Evolutionary conservation across 148 eudicot species (phyloP).

Genomic region (Salicornia ramosissima): DNA sequence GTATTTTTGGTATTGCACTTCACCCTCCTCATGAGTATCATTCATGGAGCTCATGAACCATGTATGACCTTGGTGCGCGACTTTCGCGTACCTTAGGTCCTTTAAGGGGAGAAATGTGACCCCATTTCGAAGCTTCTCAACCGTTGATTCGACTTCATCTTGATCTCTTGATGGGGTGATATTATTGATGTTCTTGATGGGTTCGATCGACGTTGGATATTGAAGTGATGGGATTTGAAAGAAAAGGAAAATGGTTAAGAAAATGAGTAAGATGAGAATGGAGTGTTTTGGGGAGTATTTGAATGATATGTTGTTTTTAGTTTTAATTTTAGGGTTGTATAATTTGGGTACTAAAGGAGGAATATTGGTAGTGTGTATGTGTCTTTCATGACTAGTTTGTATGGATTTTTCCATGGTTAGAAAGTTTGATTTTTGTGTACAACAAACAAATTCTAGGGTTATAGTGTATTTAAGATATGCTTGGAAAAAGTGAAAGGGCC

Average conservation of each 20-base stretch:
- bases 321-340: constrained; percentile 26
- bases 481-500: too few species aligned
- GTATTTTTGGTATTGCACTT: constrained; percentile 57
- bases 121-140: constrained; percentile 37
- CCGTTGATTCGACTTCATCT: not conserved
- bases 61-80: constrained; percentile 60
- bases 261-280: constrained; percentile 23
- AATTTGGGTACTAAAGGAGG: not conserved
- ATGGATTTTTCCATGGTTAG: constrained; percentile 14
- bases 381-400: constrained; percentile 10
- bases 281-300: constrained; percentile 41
- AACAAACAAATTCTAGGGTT: too few species aligned
- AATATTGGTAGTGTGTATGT: not conserved
- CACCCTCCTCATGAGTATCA: constrained; percentile 59
- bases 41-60: constrained; percentile 87
- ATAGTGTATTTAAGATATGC: too few species aligned
- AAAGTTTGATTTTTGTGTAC: not conserved
- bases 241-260: constrained; percentile 35
- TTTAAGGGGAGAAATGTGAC: constrained; percentile 74
- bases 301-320: constrained; percentile 8
- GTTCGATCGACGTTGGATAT: constrained; percentile 8
- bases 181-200: not conserved
- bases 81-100: constrained; percentile 46
- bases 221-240: constrained; percentile 41
- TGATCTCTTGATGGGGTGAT: too few species aligned